Percentiles rank a stretch among this genome's conserved stretches.
phyloP scores from a whole-genome alignment of 441 rosid genomes.

The Arabidopsis hybrid region DNA sequence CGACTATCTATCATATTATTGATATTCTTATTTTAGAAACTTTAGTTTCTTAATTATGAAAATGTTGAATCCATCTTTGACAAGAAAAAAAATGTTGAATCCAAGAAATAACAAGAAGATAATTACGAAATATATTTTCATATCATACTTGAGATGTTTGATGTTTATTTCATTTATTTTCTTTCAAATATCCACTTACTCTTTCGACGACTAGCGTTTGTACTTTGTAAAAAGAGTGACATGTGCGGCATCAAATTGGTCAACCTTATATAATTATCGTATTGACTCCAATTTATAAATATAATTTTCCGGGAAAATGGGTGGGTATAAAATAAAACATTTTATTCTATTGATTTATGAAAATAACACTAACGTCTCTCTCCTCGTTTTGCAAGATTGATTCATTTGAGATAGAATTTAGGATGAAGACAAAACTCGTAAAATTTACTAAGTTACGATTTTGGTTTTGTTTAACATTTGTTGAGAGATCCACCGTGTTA shows the following conservation, averaged over 20 bases:
- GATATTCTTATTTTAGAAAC: background rate
- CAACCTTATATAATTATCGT: slow-evolving; percentile 45
- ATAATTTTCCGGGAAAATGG: background rate
- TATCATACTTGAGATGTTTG: slow-evolving; percentile 39
- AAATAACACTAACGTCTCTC: slow-evolving; percentile 33
- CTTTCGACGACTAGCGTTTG: slow-evolving; percentile 55
- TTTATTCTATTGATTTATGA: slow-evolving; percentile 5
- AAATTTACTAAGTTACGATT: slow-evolving; percentile 13
- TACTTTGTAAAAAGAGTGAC: slow-evolving; percentile 45
- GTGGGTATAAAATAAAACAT: background rate
- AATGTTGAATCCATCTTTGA: slow-evolving; percentile 24
- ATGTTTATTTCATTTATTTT: slow-evolving; percentile 24
- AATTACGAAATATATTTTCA: slow-evolving; percentile 22
- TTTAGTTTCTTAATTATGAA: slow-evolving; percentile 22
- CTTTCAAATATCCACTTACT: slow-evolving; percentile 53
- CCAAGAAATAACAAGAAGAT: slow-evolving; percentile 26
- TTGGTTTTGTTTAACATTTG: slow-evolving; percentile 6
- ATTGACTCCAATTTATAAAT: slow-evolving; percentile 25
- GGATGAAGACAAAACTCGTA: slow-evolving; percentile 24
- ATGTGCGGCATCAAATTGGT: slow-evolving; percentile 48
- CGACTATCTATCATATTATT: slow-evolving; percentile 8
- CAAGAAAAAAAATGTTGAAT: slow-evolving; percentile 16
- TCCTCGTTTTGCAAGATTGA: slow-evolving; percentile 27
- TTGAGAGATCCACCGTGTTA: background rate
- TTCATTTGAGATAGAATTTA: slow-evolving; percentile 14